These are phyloP conservation scores for Trametes hirsuta DNA, from an alignment of 1,284 basidiomycete genomes.

Conservation along the genomic window DNA sequence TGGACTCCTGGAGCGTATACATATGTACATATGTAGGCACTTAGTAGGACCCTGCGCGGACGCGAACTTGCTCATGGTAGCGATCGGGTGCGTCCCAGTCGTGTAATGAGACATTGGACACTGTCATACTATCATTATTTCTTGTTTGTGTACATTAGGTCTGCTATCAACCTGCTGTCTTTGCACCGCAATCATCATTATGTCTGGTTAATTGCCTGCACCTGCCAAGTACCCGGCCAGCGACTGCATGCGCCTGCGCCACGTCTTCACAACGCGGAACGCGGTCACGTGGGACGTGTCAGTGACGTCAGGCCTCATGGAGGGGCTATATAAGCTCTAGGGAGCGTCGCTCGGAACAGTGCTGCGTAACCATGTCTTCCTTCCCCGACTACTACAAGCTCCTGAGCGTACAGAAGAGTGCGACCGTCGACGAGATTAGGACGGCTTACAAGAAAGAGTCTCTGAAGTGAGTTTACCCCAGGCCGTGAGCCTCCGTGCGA, in stretches of 20 bases:
- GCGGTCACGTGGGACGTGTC: slow-evolving; percentile 25
- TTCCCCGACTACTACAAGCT: slow-evolving; percentile 82
- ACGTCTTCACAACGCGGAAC: slow-evolving; percentile 12
- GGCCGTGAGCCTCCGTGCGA: neutral
- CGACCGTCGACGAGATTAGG: slow-evolving; percentile 74
- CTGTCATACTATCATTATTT: too few relatives aligned
- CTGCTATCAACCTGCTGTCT: too few relatives aligned
- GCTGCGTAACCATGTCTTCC: slow-evolving; percentile 47
- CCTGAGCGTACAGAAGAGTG: slow-evolving; percentile 58
- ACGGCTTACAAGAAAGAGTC: slow-evolving; percentile 87
- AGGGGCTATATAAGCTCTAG: slow-evolving; percentile 9
- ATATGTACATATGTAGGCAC: too few relatives aligned
- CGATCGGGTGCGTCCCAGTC: too few relatives aligned
- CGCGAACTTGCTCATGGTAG: too few relatives aligned
- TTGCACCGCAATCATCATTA: too few relatives aligned
- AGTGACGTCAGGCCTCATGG: slow-evolving; percentile 20
- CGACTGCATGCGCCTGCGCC: neutral
- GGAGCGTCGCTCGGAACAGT: neutral
- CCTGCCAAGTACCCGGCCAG: too few relatives aligned
- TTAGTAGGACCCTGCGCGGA: too few relatives aligned
- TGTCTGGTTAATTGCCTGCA: too few relatives aligned
- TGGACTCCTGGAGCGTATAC: too few relatives aligned
- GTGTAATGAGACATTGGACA: too few relatives aligned
- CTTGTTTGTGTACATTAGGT: too few relatives aligned
- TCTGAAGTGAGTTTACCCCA: slow-evolving; percentile 46